Evolutionary conservation across 2,329 filamentous ascomycete species (phyloP).

Genomic region (Ophiostoma novo-ulmi): DNA sequence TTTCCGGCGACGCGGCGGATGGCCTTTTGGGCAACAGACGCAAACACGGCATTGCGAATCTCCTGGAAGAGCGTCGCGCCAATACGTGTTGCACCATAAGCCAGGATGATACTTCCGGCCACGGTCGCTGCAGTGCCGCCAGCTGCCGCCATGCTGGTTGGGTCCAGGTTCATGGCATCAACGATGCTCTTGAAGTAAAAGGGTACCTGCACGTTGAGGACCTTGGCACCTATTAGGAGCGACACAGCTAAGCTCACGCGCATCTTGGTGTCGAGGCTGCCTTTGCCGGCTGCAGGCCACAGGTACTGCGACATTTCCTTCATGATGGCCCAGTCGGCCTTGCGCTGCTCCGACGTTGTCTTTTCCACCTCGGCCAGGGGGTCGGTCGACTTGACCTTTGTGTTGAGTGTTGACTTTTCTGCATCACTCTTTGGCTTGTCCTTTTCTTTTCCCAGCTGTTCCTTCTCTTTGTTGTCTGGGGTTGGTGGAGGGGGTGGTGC

Average conservation of each 20-base stretch:
- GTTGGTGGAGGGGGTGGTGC: not conserved
- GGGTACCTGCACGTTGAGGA: constrained; percentile 93
- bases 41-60: constrained; percentile 91
- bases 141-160: constrained; percentile 52
- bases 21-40: constrained; percentile 92
- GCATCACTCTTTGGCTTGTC: constrained; percentile 1
- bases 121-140: constrained; percentile 88
- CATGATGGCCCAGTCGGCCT: constrained; percentile 97
- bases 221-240: constrained; percentile 82
- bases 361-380: constrained; percentile 61
- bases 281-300: constrained; percentile 84
- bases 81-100: constrained; percentile 84
- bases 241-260: constrained; percentile 80
- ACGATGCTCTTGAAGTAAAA: constrained; percentile 99
- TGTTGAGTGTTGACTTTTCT: not conserved
- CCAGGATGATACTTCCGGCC: constrained; percentile 87
- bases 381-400: constrained; percentile 38
- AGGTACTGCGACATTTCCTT: constrained; percentile 95
- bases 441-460: not conserved
- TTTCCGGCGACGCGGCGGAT: constrained; percentile 86
- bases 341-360: constrained; percentile 80
- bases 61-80: constrained; percentile 89
- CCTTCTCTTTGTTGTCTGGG: not conserved
- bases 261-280: constrained; percentile 73
- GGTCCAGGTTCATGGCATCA: constrained; percentile 95